phyloP scores from a whole-genome alignment of 163 green algal genomes.

The Volvox carteri region DNA sequence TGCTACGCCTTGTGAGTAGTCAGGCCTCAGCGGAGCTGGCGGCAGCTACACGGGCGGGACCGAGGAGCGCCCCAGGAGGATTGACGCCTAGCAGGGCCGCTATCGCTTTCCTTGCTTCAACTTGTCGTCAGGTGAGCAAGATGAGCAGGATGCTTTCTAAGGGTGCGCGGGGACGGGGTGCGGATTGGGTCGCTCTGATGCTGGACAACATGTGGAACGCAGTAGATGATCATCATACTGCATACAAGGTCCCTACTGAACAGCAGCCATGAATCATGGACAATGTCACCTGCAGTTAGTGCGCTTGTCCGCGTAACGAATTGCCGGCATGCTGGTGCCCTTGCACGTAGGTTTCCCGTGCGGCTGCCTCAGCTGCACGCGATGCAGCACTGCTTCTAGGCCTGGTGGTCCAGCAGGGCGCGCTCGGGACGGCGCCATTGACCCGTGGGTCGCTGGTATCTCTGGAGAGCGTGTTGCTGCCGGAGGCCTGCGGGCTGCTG shows the following conservation, averaged over 20 bases:
- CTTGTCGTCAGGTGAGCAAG: conserved; percentile 31
- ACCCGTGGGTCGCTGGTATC: conserved; percentile 8
- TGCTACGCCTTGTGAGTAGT: conserved; percentile 17
- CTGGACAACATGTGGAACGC: too few relatives aligned
- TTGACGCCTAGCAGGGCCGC: conserved; percentile 8
- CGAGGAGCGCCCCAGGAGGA: background rate
- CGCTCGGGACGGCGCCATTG: conserved; percentile 25
- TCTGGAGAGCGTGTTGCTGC: conserved; percentile 37
- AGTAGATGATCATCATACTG: too few relatives aligned
- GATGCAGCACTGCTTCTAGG: conserved; percentile 67
- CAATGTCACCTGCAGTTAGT: too few relatives aligned
- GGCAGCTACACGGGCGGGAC: background rate
- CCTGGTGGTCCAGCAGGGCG: conserved; percentile 32
- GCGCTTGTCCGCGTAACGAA: too few relatives aligned
- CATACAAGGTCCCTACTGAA: too few relatives aligned
- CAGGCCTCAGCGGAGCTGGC: background rate
- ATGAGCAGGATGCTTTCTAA: background rate
- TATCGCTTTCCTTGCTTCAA: conserved; percentile 30
- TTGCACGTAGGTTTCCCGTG: conserved; percentile 52
- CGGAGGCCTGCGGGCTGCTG: conserved; percentile 43
- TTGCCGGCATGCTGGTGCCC: too few relatives aligned
- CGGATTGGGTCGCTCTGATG: too few relatives aligned
- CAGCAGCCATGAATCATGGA: too few relatives aligned
- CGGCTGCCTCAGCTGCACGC: conserved; percentile 41
- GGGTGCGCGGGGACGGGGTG: too few relatives aligned